phyloP scores from a whole-genome alignment of 768 basidiomycete genomes.

The Cystobasidium onofrii region DNA sequence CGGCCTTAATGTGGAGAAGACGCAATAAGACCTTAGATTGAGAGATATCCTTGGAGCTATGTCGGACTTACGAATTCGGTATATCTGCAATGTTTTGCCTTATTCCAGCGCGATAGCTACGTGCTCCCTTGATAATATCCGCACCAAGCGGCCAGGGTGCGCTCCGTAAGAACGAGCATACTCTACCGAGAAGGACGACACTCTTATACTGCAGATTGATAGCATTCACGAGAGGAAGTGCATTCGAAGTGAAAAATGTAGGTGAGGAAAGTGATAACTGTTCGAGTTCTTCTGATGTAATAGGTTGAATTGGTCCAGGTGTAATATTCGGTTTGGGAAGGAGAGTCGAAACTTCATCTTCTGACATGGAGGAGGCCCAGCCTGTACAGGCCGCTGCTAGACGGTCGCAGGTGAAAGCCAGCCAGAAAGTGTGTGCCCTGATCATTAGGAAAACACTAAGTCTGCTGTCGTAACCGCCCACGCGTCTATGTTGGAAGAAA shows the following conservation, averaged over 20 bases:
- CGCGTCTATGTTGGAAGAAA: background rate
- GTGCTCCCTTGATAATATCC: conserved; percentile 13
- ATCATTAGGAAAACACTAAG: conserved; percentile 25
- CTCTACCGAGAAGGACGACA: conserved; percentile 31
- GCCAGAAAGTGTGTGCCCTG: conserved; percentile 36
- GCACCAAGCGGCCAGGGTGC: background rate
- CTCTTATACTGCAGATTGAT: conserved; percentile 34
- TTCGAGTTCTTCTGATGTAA: conserved; percentile 21
- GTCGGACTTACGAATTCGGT: background rate
- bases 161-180: conserved; percentile 30
- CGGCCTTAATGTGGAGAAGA: conserved; percentile 14
- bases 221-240: conserved; percentile 30
- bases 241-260: conserved; percentile 33
- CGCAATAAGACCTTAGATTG: too few relatives aligned
- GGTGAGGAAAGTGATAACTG: conserved; percentile 33
- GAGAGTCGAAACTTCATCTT: conserved; percentile 30
- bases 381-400: conserved; percentile 36
- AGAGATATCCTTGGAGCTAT: too few relatives aligned
- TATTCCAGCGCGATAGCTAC: background rate
- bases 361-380: conserved; percentile 33
- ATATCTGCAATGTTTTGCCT: conserved; percentile 12
- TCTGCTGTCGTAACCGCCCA: too few relatives aligned
- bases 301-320: conserved; percentile 17
- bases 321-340: conserved; percentile 14
- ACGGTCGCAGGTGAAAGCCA: conserved; percentile 34